Percentiles rank a stretch among this genome's conserved stretches.
Conservation (phyloP, 768 basidiomycete species). For the Kwoniella dendrophila region DNA sequence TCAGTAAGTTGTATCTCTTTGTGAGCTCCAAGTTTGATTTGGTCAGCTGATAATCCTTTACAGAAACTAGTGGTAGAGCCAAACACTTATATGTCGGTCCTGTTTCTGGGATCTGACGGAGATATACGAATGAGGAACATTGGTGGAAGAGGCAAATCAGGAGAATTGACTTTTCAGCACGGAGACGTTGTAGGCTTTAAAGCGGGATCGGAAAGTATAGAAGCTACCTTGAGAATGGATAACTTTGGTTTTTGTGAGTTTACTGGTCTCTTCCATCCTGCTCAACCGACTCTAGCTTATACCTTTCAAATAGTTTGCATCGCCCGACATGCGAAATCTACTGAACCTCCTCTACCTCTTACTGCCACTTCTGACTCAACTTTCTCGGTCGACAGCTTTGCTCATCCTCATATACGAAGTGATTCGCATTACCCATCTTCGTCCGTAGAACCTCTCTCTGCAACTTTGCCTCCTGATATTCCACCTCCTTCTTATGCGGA, state of each 20-base stretch:
- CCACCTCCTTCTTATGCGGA: background rate
- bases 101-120: constrained; percentile 48
- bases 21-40: too few relatives aligned
- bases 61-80: constrained; percentile 5
- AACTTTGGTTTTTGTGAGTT: constrained; percentile 51
- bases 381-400: background rate
- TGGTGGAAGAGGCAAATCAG: constrained; percentile 11
- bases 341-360: background rate
- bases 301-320: constrained; percentile 48
- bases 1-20: constrained; percentile 30
- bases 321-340: constrained; percentile 33
- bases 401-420: background rate
- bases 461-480: background rate
- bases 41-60: background rate
- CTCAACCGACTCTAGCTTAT: background rate
- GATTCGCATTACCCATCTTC: background rate
- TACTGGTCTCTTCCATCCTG: background rate
- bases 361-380: background rate
- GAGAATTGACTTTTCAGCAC: constrained; percentile 39
- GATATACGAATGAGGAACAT: constrained; percentile 14
- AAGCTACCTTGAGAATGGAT: constrained; percentile 32
- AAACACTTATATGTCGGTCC: constrained; percentile 27
- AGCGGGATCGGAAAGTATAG: constrained; percentile 32
- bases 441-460: constrained; percentile 2
- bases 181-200: constrained; percentile 46